Conservation (phyloP, 1,139 yeast species). For the Wickerhamiella infanticola region DNA sequence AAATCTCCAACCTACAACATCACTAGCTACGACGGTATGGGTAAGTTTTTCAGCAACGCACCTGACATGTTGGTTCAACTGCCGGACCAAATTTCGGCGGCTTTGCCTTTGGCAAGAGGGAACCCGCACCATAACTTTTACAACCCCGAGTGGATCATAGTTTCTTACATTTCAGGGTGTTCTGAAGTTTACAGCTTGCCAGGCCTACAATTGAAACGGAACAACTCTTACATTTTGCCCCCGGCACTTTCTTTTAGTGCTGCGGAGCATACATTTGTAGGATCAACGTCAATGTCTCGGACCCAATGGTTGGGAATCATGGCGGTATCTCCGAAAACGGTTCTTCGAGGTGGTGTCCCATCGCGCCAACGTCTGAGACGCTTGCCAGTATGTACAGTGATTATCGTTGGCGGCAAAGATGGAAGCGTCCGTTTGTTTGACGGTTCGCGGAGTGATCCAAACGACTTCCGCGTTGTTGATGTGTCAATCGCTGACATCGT, state of each 20-base stretch:
- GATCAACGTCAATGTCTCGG: conserved; percentile 42
- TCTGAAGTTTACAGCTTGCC: neutral
- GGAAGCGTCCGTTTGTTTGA: conserved; percentile 74
- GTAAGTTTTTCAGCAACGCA: conserved; percentile 57
- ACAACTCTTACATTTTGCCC: conserved; percentile 55
- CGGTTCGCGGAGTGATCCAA: conserved; percentile 58
- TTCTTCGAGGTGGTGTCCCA: conserved; percentile 67
- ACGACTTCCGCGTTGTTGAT: conserved; percentile 44
- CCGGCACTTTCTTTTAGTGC: conserved; percentile 65
- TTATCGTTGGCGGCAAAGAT: conserved; percentile 68
- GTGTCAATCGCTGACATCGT: conserved; percentile 36
- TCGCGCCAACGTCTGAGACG: conserved; percentile 43
- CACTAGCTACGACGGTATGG: conserved; percentile 74
- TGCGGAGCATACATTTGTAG: conserved; percentile 48
- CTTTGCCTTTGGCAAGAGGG: neutral
- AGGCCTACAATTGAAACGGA: conserved; percentile 31
- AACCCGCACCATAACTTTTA: conserved; percentile 17
- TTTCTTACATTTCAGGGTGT: conserved; percentile 20
- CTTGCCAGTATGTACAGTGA: conserved; percentile 28
- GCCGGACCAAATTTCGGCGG: neutral
- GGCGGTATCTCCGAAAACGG: conserved; percentile 23
- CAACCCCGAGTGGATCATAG: conserved; percentile 38
- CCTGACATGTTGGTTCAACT: conserved; percentile 14
- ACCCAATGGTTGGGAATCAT: conserved; percentile 68
- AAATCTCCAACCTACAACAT: conserved; percentile 62